Evolutionary conservation across 208 protist species (phyloP).

Genomic region (Trypanosoma vivax): DNA sequence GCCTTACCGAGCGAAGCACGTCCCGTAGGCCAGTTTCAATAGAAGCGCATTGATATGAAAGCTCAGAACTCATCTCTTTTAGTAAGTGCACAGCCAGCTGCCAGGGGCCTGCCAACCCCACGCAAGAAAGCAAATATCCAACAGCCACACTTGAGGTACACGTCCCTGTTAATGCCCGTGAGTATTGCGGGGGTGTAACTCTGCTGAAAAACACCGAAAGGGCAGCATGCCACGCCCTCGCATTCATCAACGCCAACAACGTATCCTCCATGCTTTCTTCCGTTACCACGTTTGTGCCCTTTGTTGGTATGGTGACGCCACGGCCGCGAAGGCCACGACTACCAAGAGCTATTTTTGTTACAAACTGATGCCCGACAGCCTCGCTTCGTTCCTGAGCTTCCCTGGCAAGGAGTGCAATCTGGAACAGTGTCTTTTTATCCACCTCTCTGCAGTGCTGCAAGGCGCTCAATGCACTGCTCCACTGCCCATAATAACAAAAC

Average conservation of each 20-base stretch:
- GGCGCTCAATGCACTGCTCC: slow-evolving; percentile 10
- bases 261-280: background rate
- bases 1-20: slow-evolving; percentile 12
- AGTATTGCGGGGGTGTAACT: background rate
- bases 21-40: slow-evolving; percentile 12
- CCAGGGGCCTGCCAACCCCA: slow-evolving; percentile 13
- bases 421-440: slow-evolving; percentile 7
- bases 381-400: slow-evolving; percentile 2
- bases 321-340: no score
- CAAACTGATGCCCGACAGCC: slow-evolving; percentile 9
- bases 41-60: background rate
- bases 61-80: background rate
- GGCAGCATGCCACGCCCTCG: slow-evolving; percentile 14
- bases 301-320: no score
- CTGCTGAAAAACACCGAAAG: slow-evolving; percentile 7
- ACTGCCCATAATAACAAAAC: slow-evolving; percentile 8
- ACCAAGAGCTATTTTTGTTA: background rate
- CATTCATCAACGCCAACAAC: slow-evolving; percentile 7
- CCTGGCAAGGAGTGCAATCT: slow-evolving; percentile 2
- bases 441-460: slow-evolving; percentile 7
- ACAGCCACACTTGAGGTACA: background rate
- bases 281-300: background rate
- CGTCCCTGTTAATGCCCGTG: background rate
- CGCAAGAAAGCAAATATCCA: slow-evolving; percentile 18
- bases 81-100: slow-evolving; percentile 9